These are phyloP conservation scores for Beauveria asiatica DNA, from an alignment of 2,329 filamentous ascomycete species.

Conservation along the genomic window DNA sequence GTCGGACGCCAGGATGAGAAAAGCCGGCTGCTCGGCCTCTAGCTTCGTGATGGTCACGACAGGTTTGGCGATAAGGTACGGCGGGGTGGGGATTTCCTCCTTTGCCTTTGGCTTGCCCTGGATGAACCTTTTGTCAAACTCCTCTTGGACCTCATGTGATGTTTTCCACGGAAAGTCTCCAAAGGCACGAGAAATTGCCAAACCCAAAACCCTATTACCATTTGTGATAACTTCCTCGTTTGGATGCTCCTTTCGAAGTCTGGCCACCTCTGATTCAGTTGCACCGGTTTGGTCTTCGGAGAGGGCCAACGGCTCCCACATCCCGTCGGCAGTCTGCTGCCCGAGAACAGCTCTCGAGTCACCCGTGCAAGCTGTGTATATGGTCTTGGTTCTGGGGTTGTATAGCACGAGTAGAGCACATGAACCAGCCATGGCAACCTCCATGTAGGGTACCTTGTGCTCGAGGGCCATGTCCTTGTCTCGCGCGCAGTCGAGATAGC, in stretches of 20 bases:
- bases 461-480: conserved; percentile 14
- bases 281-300: conserved; percentile 53
- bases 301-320: conserved; percentile 41
- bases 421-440: conserved; percentile 33
- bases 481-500: conserved; percentile 12
- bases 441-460: conserved; percentile 14
- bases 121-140: conserved; percentile 35
- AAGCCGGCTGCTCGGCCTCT: conserved; percentile 30
- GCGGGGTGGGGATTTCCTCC: conserved; percentile 41
- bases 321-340: conserved; percentile 25
- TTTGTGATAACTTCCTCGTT: conserved; percentile 42
- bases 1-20: conserved; percentile 51
- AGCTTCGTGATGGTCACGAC: conserved; percentile 48
- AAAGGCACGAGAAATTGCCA: conserved; percentile 50
- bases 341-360: conserved; percentile 55
- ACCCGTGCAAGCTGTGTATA: conserved; percentile 53
- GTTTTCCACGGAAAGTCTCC: conserved; percentile 58
- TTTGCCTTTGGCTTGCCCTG: conserved; percentile 21
- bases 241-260: conserved; percentile 46
- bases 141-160: conserved; percentile 30
- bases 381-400: conserved; percentile 37
- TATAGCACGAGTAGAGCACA: conserved; percentile 51
- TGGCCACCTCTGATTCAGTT: conserved; percentile 42
- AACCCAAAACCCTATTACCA: conserved; percentile 48
- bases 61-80: conserved; percentile 57